phyloP scores from a whole-genome alignment of 257 asterid species.

The Forsythia viridissima region DNA sequence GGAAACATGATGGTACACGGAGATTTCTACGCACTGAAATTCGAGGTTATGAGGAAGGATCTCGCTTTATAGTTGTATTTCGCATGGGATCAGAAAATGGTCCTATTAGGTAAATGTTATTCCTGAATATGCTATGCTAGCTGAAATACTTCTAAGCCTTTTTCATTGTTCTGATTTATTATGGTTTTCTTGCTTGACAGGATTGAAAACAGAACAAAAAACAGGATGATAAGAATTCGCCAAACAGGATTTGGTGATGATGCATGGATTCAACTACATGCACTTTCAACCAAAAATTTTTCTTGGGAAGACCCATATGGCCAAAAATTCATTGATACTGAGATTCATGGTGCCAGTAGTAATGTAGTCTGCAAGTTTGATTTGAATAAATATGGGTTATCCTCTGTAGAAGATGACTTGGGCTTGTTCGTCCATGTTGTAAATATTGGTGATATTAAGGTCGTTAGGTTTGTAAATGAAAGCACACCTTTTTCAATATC shows the following conservation, averaged over 20 bases:
- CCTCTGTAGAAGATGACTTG: conserved; percentile 45
- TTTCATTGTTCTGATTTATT: conserved; percentile 27
- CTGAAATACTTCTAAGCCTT: conserved; percentile 16
- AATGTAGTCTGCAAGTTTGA: conserved; percentile 51
- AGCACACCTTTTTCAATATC: conserved; percentile 35
- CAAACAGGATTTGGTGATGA: conserved; percentile 90
- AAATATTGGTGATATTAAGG: conserved; percentile 64
- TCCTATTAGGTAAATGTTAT: conserved; percentile 70
- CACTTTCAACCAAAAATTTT: conserved; percentile 74
- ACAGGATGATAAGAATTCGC: conserved; percentile 54
- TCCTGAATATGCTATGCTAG: conserved; percentile 17
- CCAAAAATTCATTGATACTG: conserved; percentile 63
- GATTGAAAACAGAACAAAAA: conserved; percentile 81
- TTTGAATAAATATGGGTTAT: conserved; percentile 61
- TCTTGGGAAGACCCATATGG: conserved; percentile 96
- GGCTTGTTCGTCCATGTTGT: conserved; percentile 70
- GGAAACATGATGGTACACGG: conserved; percentile 61
- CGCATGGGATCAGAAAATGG: conserved; percentile 86
- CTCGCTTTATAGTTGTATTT: conserved; percentile 86
- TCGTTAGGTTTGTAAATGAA: conserved; percentile 67
- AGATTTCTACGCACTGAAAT: conserved; percentile 72
- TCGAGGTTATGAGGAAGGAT: conserved; percentile 99
- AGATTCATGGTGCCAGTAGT: conserved; percentile 41
- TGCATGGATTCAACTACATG: conserved; percentile 66
- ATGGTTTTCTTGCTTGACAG: conserved; percentile 43